Conservation (phyloP, 2,329 filamentous ascomycete genomes). For the Diplodia mutila region DNA sequence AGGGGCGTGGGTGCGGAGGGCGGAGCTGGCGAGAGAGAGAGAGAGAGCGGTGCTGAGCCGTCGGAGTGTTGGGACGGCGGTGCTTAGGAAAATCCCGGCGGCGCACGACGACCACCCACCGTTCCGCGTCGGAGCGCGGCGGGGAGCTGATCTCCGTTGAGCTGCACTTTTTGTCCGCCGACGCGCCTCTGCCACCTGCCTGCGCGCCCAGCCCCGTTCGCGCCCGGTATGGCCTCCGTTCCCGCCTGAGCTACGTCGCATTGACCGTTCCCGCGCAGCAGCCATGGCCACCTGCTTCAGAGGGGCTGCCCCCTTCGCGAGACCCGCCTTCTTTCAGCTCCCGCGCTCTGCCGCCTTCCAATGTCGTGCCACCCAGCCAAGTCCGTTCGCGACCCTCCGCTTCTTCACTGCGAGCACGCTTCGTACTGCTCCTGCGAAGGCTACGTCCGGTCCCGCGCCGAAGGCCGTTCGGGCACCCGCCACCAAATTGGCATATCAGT, state of each 20-base stretch:
- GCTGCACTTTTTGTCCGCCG: constrained; percentile 17
- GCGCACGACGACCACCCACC: background rate
- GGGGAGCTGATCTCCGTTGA: constrained; percentile 26
- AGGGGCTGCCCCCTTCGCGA: background rate
- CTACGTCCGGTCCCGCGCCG: background rate
- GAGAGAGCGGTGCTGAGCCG: constrained; percentile 15
- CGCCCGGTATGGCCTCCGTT: constrained; percentile 11
- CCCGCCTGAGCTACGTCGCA: background rate
- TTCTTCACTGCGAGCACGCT: constrained; percentile 6
- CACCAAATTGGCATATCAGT: background rate
- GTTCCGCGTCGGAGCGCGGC: constrained; percentile 25
- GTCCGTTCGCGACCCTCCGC: background rate
- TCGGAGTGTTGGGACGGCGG: constrained; percentile 22
- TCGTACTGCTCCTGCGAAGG: background rate
- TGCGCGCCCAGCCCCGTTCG: constrained; percentile 7
- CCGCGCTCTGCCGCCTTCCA: constrained; percentile 2
- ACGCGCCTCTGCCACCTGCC: constrained; percentile 11
- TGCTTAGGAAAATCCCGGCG: constrained; percentile 25
- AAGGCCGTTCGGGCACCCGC: background rate
- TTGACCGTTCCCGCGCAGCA: background rate
- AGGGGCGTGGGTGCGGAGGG: constrained; percentile 4
- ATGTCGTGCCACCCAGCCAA: constrained; percentile 4
- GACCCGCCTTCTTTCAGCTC: background rate
- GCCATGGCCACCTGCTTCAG: constrained; percentile 19
- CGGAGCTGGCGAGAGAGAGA: constrained; percentile 1